Evolutionary conservation across 2,329 filamentous ascomycete species (phyloP).

Genomic region (Chalara sp.): DNA sequence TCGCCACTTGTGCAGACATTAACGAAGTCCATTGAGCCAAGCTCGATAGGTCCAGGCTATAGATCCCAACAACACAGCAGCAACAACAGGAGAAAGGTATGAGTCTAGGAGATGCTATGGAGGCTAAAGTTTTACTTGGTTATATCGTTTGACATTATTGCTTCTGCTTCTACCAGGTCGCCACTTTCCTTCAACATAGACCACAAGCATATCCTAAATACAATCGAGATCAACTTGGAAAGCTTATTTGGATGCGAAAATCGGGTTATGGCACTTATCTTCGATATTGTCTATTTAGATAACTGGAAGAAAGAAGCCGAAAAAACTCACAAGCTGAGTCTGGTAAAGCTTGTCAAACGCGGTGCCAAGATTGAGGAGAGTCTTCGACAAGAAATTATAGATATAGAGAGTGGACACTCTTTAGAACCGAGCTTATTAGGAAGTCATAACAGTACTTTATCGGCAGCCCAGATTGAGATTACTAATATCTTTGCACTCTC

Average conservation of each 20-base stretch:
- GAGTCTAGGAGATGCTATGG: no score
- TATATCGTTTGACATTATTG: no score
- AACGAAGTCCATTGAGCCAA: no score
- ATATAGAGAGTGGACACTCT: neutral
- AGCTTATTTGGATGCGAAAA: neutral
- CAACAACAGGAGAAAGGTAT: no score
- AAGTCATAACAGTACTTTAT: no score
- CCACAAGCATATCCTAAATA: neutral
- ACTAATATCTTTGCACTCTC: neutral
- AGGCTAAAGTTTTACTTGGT: no score
- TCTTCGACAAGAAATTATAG: neutral
- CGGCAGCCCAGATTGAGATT: neutral
- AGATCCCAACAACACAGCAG: no score
- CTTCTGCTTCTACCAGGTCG: no score
- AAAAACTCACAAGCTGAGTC: neutral
- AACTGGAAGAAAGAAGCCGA: neutral
- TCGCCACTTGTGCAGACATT: no score
- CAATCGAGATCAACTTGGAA: neutral
- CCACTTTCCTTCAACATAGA: no score
- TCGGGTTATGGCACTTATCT: neutral
- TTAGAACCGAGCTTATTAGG: neutral
- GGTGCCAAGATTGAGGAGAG: neutral
- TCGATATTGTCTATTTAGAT: neutral
- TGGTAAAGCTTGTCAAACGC: neutral
- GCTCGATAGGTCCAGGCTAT: no score